Conservation (phyloP, 2,329 filamentous ascomycete species). For the Alternaria infectoria region DNA sequence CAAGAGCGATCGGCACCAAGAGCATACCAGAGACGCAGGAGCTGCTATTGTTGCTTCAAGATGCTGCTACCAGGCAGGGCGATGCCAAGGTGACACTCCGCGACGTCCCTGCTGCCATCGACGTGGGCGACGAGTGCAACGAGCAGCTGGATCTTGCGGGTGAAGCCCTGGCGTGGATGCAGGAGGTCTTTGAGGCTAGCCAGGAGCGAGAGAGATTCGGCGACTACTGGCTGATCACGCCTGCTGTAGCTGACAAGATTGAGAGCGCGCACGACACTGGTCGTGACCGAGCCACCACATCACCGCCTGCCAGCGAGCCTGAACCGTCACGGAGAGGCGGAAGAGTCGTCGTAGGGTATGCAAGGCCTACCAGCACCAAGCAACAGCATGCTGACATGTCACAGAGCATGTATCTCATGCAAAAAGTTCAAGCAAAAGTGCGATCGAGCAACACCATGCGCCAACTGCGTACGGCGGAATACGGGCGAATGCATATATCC, state of each 20-base stretch:
- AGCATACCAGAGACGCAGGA: slow-evolving; percentile 74
- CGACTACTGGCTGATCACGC: slow-evolving; percentile 69
- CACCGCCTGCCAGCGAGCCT: slow-evolving; percentile 14
- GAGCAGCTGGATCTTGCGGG: slow-evolving; percentile 71
- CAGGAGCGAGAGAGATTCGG: slow-evolving; percentile 68
- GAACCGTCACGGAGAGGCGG: slow-evolving; percentile 9
- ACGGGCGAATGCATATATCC: slow-evolving; percentile 13
- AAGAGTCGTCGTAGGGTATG: slow-evolving; percentile 16
- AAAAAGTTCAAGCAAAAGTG: slow-evolving; percentile 17
- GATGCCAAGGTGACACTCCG: slow-evolving; percentile 49
- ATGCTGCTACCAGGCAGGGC: slow-evolving; percentile 50
- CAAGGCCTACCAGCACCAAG: not conserved
- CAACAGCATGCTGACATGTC: not conserved
- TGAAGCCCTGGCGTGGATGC: slow-evolving; percentile 67
- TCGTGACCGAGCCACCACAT: slow-evolving; percentile 22
- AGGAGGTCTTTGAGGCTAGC: slow-evolving; percentile 68
- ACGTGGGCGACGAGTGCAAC: slow-evolving; percentile 72
- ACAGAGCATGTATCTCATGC: slow-evolving; percentile 16
- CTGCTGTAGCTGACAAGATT: slow-evolving; percentile 45
- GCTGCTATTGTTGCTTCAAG: slow-evolving; percentile 69
- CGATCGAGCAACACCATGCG: slow-evolving; percentile 16
- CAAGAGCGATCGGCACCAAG: slow-evolving; percentile 71
- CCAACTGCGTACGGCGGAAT: slow-evolving; percentile 12
- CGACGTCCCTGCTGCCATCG: slow-evolving; percentile 74
- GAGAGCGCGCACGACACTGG: slow-evolving; percentile 31